A percentile compares a stretch with the other conserved stretches of the same genome.
Evolutionary conservation across 345 rosid species (phyloP).

Genomic region (Eucalyptus guilfoylei): DNA sequence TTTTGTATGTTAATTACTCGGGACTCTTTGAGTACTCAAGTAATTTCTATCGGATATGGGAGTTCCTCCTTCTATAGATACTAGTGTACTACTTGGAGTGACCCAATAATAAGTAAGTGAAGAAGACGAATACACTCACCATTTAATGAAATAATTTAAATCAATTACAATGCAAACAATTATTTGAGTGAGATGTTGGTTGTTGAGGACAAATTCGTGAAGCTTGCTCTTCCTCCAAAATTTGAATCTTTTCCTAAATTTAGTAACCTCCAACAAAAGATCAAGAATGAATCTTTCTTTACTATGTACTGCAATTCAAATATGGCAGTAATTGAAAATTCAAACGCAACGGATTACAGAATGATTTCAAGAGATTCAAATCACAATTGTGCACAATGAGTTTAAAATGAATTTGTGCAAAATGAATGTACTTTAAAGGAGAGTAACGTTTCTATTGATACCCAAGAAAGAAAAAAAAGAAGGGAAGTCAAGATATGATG

Average conservation of each 20-base stretch:
- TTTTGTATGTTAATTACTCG: not conserved
- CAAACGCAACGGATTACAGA: fast-evolving
- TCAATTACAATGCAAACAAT: not conserved
- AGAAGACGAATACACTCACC: not conserved
- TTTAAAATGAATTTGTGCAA: not conserved
- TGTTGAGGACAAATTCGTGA: not conserved
- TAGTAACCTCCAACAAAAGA: not conserved
- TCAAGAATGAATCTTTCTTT: not conserved
- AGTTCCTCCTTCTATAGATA: not conserved
- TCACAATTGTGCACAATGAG: not conserved
- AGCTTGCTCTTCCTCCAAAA: not conserved
- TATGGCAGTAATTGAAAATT: not conserved
- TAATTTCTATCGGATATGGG: not conserved
- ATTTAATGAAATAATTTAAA: not conserved
- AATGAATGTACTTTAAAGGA: not conserved
- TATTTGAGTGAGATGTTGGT: not conserved
- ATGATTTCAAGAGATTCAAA: not conserved
- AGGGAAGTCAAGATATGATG: not conserved
- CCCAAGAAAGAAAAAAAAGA: not conserved
- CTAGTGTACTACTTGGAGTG: not conserved
- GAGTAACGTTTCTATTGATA: not conserved
- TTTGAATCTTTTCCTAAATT: not conserved
- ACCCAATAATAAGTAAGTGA: not conserved
- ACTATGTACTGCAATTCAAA: not conserved
- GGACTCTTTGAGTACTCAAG: not conserved